Base-by-base conservation (phyloP, 495 filamentous ascomycete species). In the Pyrenopolyporus hunteri region DNA sequence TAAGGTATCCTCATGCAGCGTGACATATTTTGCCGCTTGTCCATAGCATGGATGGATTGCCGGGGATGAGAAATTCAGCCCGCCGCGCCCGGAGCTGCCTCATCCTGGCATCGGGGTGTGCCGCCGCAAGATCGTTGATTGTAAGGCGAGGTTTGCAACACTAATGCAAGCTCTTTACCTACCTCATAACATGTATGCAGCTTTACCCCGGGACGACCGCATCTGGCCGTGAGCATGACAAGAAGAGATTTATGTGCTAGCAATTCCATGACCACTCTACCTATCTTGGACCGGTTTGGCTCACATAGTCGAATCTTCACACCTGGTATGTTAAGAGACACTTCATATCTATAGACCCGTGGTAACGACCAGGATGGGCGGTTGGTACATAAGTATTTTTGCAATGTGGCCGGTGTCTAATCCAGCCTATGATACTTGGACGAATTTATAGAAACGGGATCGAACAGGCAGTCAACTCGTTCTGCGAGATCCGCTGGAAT, bases 101-200 rank as follows among this genome's bases (percentile, higher is more conserved):
- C 49, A 48, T 28, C 49, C 40, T 55, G 44, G 42, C 17, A 43
- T 55, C 35, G 56, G 56, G 62, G 26, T 59, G 32, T 25, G 42
- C 42, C 48, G 62, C 37, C 48, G 55, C 37, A 50, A 28, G 23
- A 43, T 49, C 52, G 62, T 45, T 65, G 62, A 65, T 59, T 37
- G 56, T 28, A 50, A 65, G 62, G 62, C 62, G 62, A 65, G 62
- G 42, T 50, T 26, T 19, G 44, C 22, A 25, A 43, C 62, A 59
- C 62, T 65, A 65, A 65, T 65, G 62, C 62, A 65, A 65, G 62
- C 62, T 65, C 62, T 65, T 64, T 65, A 65, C 54, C 29, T 9
- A 31, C 36, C 22, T 37, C 45, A 35, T 45, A n/a, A 26, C 45
- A n/a, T 26, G 47, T 54, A 48, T 13, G 25, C 47, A 43, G 48